Evolutionary conservation across 2,329 filamentous ascomycete genomes (phyloP), one percentile per base, ranked within the genome.

Genomic region (Madurella fahalii): DNA sequence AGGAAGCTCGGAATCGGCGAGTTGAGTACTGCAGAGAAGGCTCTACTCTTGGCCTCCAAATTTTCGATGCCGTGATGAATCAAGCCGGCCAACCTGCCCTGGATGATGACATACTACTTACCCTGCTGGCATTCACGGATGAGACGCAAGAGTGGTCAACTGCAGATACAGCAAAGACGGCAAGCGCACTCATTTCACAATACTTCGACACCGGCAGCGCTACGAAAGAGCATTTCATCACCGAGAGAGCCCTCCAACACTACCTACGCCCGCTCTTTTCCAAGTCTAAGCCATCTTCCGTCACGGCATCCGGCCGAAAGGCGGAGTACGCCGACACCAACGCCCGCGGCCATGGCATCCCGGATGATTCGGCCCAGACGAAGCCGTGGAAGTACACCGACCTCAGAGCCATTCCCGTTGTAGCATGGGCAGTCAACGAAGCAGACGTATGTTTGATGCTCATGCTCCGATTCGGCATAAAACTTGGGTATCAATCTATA

Each of bases 251-350:
- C 53, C 78, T 92, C 4, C 74, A 79, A 58, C 71, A 73, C 63
- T 84, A 84, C 64, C 76, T 92, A 48, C 84, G 84, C 39, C 85
- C 85, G 30, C 72, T 89, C 5, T 91, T 92, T 72, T 76, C 77
- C 30, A 77, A 76, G 54, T 74, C 80, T 15, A 79, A 76, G 17
- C 77, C 82, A 5, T 67, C 68, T 2, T 72, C 73, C 2, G 71
- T 87, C 44, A 86, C 84, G 2, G 69, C 77, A 2, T 74, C 79
- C 5, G 83, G 84, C 18, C 77, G 81, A 32, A 83, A 79, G 64
- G 75, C 72, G 25, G 72, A 75, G 40, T 80, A 76, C 47, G 65
- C 69, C 31, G 68, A 75, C 32, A 30, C 69, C 1, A 66, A 71
- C 20, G 71, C 72, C 42, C 68, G 68, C 42, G 66, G 67, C 30